Conservation (phyloP, 1,139 yeast genomes). For the Arxiozyma slooffiae region DNA sequence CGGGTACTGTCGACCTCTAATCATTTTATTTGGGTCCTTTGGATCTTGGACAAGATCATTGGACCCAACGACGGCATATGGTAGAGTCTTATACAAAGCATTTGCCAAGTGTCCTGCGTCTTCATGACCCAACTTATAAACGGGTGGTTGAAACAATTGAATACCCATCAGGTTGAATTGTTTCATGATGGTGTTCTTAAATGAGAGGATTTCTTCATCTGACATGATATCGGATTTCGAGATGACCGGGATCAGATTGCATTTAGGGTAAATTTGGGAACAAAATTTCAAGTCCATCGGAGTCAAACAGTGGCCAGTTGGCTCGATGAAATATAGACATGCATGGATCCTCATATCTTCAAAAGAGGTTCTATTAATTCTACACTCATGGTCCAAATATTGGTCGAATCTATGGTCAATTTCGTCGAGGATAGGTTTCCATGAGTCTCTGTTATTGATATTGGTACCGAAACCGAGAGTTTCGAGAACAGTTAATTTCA, state of each 20-base stretch:
- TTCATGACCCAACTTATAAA: slow-evolving; percentile 77
- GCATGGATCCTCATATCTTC: slow-evolving; percentile 80
- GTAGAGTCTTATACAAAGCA: slow-evolving; percentile 61
- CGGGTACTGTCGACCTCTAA: slow-evolving; percentile 91
- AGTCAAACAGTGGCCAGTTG: slow-evolving; percentile 89
- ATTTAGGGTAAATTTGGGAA: slow-evolving; percentile 83
- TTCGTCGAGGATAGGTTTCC: slow-evolving; percentile 91
- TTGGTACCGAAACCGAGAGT: slow-evolving; percentile 94
- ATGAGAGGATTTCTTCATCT: slow-evolving; percentile 68
- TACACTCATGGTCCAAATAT: slow-evolving; percentile 83
- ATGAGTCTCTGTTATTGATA: slow-evolving; percentile 76
- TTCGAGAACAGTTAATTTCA: slow-evolving; percentile 75
- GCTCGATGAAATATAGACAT: slow-evolving; percentile 82
- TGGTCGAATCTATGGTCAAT: slow-evolving; percentile 78
- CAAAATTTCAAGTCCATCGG: slow-evolving; percentile 83
- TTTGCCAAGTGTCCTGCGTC: slow-evolving; percentile 60
- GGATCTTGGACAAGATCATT: slow-evolving; percentile 60
- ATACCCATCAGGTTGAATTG: slow-evolving; percentile 73
- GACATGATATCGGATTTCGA: slow-evolving; percentile 92
- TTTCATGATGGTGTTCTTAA: slow-evolving; percentile 64
- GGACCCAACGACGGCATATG: slow-evolving; percentile 94
- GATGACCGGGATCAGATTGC: slow-evolving; percentile 85
- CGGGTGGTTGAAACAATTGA: slow-evolving; percentile 74
- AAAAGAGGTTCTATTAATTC: slow-evolving; percentile 65
- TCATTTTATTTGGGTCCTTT: slow-evolving; percentile 54